Base-by-base conservation (phyloP, 176 grass and related monocot species). In the Typha latifolia region DNA sequence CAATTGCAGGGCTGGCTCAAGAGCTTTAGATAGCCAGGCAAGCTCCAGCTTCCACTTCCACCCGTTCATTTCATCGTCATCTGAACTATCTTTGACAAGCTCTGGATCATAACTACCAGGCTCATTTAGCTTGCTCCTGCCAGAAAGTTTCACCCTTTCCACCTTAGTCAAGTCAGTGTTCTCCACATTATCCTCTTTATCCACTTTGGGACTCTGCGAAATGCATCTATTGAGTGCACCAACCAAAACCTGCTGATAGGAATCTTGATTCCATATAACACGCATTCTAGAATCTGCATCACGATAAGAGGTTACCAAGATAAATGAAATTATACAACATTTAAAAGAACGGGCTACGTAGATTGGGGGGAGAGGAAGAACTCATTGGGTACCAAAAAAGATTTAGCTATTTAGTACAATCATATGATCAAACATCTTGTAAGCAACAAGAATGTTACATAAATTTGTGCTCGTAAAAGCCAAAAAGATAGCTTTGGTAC, bases 1-100 rank as follows among this genome's bases (percentile, higher is more conserved):
- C 26, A 97, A 71, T 27, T 92, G 81, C 62, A 92, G 74, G 1
- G 93, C 93, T 15, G 93, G 88, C 49, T 92, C 85, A 43, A 97
- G 82, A 24, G 93, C 88, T 87, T 75, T 97, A 49, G 85, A 86
- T 34, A 92, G 83, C 93, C 93, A 92, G 61, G 85, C 88, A 21
- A 86, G 63, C 74, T 97, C 93, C 24, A 87, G 74, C 77, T 90
- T 89, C 93, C 82, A 88, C 32, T 76, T 84, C 85, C 78, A 86
- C 15, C 83, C 71, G 14, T 73, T 78, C 49, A 80, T 55, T 5
- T 77, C 76, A 12, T 75, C 9, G 3, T 66, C 85, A 74, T 82
- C 74, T 3, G 74, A 78, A 61, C 75, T 69, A 72, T 82, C 11
- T 64, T 72, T 0, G 61, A 66, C 26, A 69, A 62, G 69, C 66